Conservation (phyloP, 305 asterid genomes). For the Ilex paraguariensis region DNA sequence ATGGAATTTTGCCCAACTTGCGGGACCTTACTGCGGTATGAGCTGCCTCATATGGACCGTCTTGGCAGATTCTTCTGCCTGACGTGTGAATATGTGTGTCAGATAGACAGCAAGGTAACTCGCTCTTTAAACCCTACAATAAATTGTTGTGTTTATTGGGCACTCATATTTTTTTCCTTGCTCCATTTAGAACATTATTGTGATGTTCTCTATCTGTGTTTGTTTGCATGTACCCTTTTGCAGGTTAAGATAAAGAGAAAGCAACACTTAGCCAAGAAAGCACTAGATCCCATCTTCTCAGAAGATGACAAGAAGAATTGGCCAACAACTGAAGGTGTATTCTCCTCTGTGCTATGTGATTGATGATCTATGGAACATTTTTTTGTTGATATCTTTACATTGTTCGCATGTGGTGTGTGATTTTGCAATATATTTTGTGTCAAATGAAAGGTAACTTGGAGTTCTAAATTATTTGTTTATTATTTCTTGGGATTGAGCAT, state of each 20-base stretch:
- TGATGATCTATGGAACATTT: no score
- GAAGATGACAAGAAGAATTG: conserved; percentile 39
- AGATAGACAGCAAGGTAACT: conserved; percentile 48
- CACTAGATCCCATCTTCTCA: conserved; percentile 62
- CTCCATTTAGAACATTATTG: background rate
- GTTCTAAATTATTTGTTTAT: no score
- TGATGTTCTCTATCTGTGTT: background rate
- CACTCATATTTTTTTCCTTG: background rate
- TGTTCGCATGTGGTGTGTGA: no score
- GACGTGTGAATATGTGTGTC: conserved; percentile 56
- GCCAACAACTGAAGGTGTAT: conserved; percentile 41
- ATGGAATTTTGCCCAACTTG: conserved; percentile 87
- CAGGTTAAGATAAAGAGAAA: conserved; percentile 64
- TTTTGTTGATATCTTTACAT: no score
- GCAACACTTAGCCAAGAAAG: conserved; percentile 45
- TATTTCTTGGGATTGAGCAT: no score
- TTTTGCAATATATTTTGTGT: no score
- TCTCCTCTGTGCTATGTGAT: background rate
- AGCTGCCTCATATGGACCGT: conserved; percentile 44
- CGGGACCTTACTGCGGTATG: conserved; percentile 53
- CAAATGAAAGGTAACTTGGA: no score
- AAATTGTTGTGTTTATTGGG: background rate
- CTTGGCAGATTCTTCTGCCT: conserved; percentile 57
- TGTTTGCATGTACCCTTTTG: conserved; percentile 1
- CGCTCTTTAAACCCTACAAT: background rate